phyloP scores from a whole-genome alignment of 352 stramenopile genomes.

The Aphanomyces astaci region DNA sequence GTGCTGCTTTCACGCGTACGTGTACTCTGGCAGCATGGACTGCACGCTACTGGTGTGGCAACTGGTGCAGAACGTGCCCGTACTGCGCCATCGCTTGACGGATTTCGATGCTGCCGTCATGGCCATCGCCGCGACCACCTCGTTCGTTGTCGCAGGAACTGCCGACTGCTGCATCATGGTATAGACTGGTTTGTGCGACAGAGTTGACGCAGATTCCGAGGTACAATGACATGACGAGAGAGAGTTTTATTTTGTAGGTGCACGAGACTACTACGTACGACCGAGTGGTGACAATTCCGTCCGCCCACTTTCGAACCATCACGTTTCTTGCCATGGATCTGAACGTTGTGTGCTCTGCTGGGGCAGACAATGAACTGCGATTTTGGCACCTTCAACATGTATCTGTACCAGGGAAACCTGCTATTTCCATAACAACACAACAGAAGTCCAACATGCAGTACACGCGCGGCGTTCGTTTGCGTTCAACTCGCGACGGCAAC shows the following conservation, averaged over 20 bases:
- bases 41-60: slow-evolving; percentile 58
- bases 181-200: too few relatives aligned
- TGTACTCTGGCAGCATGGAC: slow-evolving; percentile 69
- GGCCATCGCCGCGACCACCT: slow-evolving; percentile 45
- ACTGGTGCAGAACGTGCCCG: slow-evolving; percentile 40
- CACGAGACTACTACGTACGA: slow-evolving; percentile 40
- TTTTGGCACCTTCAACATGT: slow-evolving; percentile 49
- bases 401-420: neutral
- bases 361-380: slow-evolving; percentile 54
- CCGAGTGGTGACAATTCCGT: slow-evolving; percentile 44
- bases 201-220: too few relatives aligned
- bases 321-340: slow-evolving; percentile 43
- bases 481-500: neutral
- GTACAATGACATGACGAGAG: too few relatives aligned
- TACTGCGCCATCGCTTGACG: slow-evolving; percentile 39
- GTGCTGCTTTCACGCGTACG: slow-evolving; percentile 43
- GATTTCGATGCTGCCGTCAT: slow-evolving; percentile 71
- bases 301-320: slow-evolving; percentile 43
- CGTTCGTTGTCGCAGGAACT: slow-evolving; percentile 48
- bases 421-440: too few relatives aligned
- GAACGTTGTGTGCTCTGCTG: slow-evolving; percentile 40
- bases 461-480: neutral
- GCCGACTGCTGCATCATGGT: slow-evolving; percentile 64
- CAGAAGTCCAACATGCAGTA: too few relatives aligned
- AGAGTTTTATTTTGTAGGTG: slow-evolving; percentile 21